These are phyloP conservation scores for Skeletonema grethae DNA, from an alignment of 108 stramenopile species.

Conservation along the genomic window DNA sequence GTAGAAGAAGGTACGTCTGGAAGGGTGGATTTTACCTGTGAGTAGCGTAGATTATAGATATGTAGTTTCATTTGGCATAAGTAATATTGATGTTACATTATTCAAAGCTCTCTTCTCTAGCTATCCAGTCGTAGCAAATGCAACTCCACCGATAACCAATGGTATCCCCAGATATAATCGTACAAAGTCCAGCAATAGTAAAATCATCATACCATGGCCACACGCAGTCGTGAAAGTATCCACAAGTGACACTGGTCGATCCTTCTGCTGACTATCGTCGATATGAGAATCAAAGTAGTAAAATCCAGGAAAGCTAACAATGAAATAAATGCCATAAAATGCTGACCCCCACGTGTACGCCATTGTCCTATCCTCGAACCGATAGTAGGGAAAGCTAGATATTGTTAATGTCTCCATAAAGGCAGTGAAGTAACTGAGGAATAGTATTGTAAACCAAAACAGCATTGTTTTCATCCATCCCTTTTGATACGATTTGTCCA, in stretches of 20 bases:
- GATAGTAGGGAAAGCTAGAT: slow-evolving; percentile 93
- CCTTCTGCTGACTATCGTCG: slow-evolving; percentile 41
- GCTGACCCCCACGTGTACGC: slow-evolving; percentile 79
- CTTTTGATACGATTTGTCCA: slow-evolving; percentile 58
- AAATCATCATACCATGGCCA: slow-evolving; percentile 93
- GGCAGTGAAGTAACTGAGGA: slow-evolving; percentile 88
- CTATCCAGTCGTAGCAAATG: slow-evolving; percentile 33
- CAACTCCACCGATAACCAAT: slow-evolving; percentile 66
- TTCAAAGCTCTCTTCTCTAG: neutral
- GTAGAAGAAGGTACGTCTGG: slow-evolving; percentile 19
- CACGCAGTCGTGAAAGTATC: slow-evolving; percentile 81
- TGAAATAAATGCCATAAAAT: slow-evolving; percentile 98
- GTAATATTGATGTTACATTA: neutral
- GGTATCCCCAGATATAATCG: slow-evolving; percentile 85
- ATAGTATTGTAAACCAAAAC: slow-evolving; percentile 60
- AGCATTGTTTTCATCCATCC: slow-evolving; percentile 48
- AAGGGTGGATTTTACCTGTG: slow-evolving; percentile 33
- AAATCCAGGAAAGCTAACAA: slow-evolving; percentile 22
- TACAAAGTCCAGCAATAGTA: slow-evolving; percentile 91
- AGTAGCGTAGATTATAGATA: neutral
- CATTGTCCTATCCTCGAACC: slow-evolving; percentile 85
- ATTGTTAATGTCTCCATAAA: slow-evolving; percentile 99
- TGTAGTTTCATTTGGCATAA: neutral
- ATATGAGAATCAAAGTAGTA: slow-evolving; percentile 45
- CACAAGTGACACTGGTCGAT: slow-evolving; percentile 53